These are phyloP conservation scores for Draba incana DNA, from an alignment of 345 rosid genomes.

Conservation along the genomic window DNA sequence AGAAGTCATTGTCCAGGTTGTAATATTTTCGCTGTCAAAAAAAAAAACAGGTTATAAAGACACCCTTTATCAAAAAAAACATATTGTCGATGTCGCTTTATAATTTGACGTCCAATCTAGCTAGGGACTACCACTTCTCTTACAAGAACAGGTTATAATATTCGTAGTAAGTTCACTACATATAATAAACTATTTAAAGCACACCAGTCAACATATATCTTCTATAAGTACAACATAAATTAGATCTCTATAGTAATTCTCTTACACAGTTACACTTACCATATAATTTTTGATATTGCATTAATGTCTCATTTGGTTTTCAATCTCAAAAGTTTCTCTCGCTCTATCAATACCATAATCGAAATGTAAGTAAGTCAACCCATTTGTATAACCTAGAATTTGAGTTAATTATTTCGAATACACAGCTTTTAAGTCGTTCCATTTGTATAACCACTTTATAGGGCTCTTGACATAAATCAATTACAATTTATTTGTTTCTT, in stretches of 20 bases:
- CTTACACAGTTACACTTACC: conserved; percentile 5
- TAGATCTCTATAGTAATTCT: background rate
- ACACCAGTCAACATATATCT: background rate
- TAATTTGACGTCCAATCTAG: conserved; percentile 5
- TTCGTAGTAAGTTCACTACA: conserved; percentile 3
- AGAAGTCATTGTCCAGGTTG: too few relatives aligned
- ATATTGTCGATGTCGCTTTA: background rate
- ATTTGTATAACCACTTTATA: too few relatives aligned
- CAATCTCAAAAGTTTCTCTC: conserved; percentile 24
- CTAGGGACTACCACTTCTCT: conserved; percentile 22
- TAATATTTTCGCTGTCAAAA: too few relatives aligned
- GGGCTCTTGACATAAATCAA: background rate
- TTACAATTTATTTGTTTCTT: background rate
- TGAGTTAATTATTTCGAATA: background rate
- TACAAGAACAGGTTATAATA: background rate
- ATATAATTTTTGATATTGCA: conserved; percentile 3
- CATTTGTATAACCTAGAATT: background rate
- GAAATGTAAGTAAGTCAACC: conserved; percentile 29
- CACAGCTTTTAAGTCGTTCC: background rate
- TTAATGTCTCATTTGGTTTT: conserved; percentile 28
- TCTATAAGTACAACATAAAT: background rate
- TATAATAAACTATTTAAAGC: conserved; percentile 16
- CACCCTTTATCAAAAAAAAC: too few relatives aligned
- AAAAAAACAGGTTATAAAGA: too few relatives aligned
- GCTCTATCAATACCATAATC: conserved; percentile 10